A percentile compares a stretch with the other conserved stretches of the same genome.
Evolutionary conservation across 768 basidiomycete species (phyloP).

Genomic region (Brasilioporus rufonigricans): DNA sequence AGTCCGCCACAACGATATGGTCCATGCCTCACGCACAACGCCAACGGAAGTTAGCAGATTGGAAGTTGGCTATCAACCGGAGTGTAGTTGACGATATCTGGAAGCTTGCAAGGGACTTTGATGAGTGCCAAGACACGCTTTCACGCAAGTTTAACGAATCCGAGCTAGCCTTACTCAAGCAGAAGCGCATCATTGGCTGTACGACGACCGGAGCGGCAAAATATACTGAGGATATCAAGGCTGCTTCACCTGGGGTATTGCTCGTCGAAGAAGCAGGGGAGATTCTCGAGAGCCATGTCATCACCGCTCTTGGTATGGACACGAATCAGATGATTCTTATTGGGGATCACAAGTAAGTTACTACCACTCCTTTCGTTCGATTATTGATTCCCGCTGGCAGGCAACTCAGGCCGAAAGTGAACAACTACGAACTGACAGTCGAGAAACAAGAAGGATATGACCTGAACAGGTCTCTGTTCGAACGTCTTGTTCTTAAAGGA

Average conservation of each 20-base stretch:
- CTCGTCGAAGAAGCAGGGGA: constrained; percentile 75
- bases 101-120: constrained; percentile 36
- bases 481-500: constrained; percentile 58
- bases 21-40: constrained; percentile 31
- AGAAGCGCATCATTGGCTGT: constrained; percentile 60
- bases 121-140: constrained; percentile 36
- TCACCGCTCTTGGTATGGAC: constrained; percentile 50
- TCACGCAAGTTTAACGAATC: constrained; percentile 36
- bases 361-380: background rate
- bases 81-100: constrained; percentile 37
- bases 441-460: constrained; percentile 69
- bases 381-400: constrained; percentile 30
- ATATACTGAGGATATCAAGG: constrained; percentile 46
- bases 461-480: constrained; percentile 66
- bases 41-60: constrained; percentile 25
- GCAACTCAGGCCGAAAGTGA: constrained; percentile 72
- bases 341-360: constrained; percentile 68
- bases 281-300: constrained; percentile 63
- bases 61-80: constrained; percentile 24
- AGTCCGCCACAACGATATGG: constrained; percentile 36
- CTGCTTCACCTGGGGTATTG: constrained; percentile 48
- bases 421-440: constrained; percentile 59
- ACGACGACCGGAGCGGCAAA: constrained; percentile 72
- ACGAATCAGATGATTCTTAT: constrained; percentile 61
- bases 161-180: constrained; percentile 34